phyloP scores from a whole-genome alignment of 768 basidiomycete genomes.

The Phanerodontia chrysosporium region DNA sequence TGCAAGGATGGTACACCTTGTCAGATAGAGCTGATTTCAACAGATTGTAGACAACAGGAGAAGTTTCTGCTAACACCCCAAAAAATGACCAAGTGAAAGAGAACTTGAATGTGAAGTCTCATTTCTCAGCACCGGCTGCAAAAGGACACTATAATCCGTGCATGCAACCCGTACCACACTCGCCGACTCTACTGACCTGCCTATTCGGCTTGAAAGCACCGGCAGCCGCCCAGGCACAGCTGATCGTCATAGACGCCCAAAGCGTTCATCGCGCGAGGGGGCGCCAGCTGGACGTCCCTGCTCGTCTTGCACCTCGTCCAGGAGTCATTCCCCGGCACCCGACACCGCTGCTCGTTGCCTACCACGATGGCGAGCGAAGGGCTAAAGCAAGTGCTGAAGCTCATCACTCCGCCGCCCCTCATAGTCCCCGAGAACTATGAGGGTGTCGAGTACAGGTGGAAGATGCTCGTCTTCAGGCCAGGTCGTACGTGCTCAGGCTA shows the following conservation, averaged over 20 bases:
- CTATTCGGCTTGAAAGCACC: neutral
- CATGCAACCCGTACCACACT: neutral
- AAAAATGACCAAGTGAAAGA: too few species aligned
- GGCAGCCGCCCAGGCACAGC: neutral
- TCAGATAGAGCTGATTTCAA: too few species aligned
- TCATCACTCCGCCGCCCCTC: slow-evolving; percentile 55
- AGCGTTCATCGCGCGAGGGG: neutral
- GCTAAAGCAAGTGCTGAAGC: slow-evolving; percentile 2
- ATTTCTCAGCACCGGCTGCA: neutral
- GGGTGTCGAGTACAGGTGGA: slow-evolving; percentile 73
- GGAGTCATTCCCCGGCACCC: neutral
- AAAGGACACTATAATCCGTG: neutral
- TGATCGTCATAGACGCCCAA: neutral
- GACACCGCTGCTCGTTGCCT: neutral
- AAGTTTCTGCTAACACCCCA: too few species aligned
- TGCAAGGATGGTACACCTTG: too few species aligned
- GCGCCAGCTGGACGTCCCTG: neutral
- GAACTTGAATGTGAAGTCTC: neutral
- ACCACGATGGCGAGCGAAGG: slow-evolving; percentile 1
- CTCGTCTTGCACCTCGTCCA: neutral
- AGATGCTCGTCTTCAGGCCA: slow-evolving; percentile 75
- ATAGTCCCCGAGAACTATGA: slow-evolving; percentile 57
- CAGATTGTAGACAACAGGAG: too few species aligned
- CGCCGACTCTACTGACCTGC: neutral
- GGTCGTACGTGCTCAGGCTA: slow-evolving; percentile 46